Percentiles rank a stretch among this genome's conserved stretches.
Evolutionary conservation across 1,139 yeast species (phyloP).

Genomic region (Candida freyschussii): DNA sequence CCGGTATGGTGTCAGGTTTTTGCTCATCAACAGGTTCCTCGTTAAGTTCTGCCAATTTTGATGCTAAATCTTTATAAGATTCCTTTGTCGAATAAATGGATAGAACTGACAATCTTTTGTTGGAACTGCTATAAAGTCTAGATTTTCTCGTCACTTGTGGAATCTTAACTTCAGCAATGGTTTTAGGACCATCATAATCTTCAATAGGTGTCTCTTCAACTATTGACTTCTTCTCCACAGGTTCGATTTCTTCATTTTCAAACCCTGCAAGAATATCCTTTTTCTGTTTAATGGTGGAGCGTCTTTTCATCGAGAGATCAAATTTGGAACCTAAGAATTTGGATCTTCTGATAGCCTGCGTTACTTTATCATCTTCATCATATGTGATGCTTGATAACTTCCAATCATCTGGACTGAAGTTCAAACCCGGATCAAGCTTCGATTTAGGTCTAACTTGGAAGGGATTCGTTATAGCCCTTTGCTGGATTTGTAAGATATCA

Average conservation of each 20-base stretch:
- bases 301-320: conserved; percentile 26
- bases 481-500: conserved; percentile 30
- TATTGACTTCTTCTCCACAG: conserved; percentile 8
- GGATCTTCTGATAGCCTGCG: conserved; percentile 36
- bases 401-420: conserved; percentile 24
- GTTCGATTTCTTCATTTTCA: conserved; percentile 22
- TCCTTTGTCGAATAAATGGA: conserved; percentile 66
- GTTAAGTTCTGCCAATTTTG: conserved; percentile 40
- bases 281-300: conserved; percentile 33
- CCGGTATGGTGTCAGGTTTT: conserved; percentile 7
- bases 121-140: conserved; percentile 53
- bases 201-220: conserved; percentile 24
- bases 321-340: conserved; percentile 38
- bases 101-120: conserved; percentile 63
- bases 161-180: conserved; percentile 56
- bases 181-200: conserved; percentile 32
- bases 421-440: conserved; percentile 56
- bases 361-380: conserved; percentile 24
- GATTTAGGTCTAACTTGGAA: conserved; percentile 58
- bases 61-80: conserved; percentile 57
- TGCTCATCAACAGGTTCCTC: conserved; percentile 27
- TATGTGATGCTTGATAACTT: conserved; percentile 14
- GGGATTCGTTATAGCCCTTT: conserved; percentile 35
- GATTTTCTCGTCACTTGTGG: conserved; percentile 71
- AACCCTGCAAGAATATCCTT: conserved; percentile 44